phyloP scores from a whole-genome alignment of 495 filamentous ascomycete genomes.

The Aspergillus coremiiformis region DNA sequence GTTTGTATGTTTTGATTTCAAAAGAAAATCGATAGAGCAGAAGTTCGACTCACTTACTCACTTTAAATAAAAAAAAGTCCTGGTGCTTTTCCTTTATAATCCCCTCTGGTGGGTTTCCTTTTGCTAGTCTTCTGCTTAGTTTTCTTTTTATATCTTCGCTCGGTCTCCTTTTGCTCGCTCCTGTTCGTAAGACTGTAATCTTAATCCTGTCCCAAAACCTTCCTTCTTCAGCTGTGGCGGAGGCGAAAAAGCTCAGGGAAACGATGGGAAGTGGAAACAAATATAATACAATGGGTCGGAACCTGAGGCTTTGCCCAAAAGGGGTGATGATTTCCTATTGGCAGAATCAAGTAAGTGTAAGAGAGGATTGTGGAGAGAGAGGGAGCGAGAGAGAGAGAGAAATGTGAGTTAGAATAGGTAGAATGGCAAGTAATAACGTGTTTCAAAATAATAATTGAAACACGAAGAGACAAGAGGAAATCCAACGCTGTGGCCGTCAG shows the following conservation, averaged over 20 bases:
- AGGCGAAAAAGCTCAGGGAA: conserved; percentile 7
- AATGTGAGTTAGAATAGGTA: not conserved
- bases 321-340: conserved; percentile 9
- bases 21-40: not conserved
- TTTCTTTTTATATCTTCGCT: not conserved
- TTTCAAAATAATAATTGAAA: not conserved
- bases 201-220: not conserved
- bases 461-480: not conserved
- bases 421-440: not conserved
- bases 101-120: not conserved
- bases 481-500: not conserved
- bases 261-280: conserved; percentile 12
- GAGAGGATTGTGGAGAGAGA: not conserved
- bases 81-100: not conserved
- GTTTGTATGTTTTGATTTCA: conserved; percentile 1
- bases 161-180: not conserved
- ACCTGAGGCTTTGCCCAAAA: conserved; percentile 17
- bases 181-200: conserved; percentile 1
- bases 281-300: conserved; percentile 9
- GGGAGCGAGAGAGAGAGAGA: not conserved
- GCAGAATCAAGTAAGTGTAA: not conserved
- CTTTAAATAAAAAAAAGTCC: not conserved
- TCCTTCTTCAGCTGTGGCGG: conserved; percentile 10
- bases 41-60: not conserved
- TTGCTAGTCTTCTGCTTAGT: not conserved